These are phyloP conservation scores for Kalmusia sp. DNA, from an alignment of 2,329 filamentous ascomycete genomes.

Conservation along the genomic window DNA sequence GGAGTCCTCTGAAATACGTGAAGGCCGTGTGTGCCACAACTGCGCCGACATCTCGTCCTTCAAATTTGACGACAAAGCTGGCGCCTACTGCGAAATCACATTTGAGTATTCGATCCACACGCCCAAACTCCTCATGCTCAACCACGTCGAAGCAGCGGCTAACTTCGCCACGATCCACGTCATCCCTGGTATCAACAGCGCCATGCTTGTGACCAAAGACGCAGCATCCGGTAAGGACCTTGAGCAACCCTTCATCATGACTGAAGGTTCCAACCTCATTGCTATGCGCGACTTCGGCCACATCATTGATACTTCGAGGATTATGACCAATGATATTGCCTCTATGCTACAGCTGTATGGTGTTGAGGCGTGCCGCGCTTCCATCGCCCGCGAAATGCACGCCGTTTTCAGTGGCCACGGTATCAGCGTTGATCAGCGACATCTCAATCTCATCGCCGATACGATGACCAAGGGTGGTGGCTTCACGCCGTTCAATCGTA, in stretches of 20 bases:
- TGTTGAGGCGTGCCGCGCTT: slow-evolving; percentile 87
- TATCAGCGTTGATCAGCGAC: slow-evolving; percentile 89
- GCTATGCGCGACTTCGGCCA: slow-evolving; percentile 91
- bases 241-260: slow-evolving; percentile 65
- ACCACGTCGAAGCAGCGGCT: slow-evolving; percentile 82
- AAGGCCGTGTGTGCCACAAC: slow-evolving; percentile 51
- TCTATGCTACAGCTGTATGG: slow-evolving; percentile 86
- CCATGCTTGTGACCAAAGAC: slow-evolving; percentile 66
- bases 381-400: slow-evolving; percentile 85
- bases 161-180: slow-evolving; percentile 84
- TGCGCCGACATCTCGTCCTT: slow-evolving; percentile 75
- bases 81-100: slow-evolving; percentile 79
- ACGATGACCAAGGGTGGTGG: slow-evolving; percentile 95
- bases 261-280: slow-evolving; percentile 83
- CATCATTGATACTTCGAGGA: slow-evolving; percentile 82
- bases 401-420: slow-evolving; percentile 89
- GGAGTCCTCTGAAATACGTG: slow-evolving; percentile 38
- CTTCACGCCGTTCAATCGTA: slow-evolving; percentile 92
- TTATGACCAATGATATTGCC: slow-evolving; percentile 92
- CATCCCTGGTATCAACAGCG: slow-evolving; percentile 77
- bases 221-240: slow-evolving; percentile 57
- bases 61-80: slow-evolving; percentile 76
- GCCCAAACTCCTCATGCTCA: slow-evolving; percentile 92
- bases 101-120: slow-evolving; percentile 81
- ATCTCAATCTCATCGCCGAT: slow-evolving; percentile 94